Conservation (phyloP, 345 rosid species). For the Odontarrhena argentea region DNA sequence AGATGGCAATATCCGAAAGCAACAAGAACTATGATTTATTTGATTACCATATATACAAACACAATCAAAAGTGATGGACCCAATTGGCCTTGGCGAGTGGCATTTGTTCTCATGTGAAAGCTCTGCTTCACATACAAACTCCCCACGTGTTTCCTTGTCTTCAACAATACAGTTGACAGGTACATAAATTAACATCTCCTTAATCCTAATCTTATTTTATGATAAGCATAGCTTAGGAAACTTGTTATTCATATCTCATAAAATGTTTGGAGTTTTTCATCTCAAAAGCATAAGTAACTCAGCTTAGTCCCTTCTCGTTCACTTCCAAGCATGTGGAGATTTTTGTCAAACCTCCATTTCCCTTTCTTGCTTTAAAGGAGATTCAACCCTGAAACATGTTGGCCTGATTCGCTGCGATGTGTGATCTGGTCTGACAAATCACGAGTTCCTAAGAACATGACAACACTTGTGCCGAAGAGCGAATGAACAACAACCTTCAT, state of each 20-base stretch:
- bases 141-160: conserved; percentile 32
- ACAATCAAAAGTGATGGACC: conserved; percentile 33
- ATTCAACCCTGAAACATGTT: neutral
- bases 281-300: conserved; percentile 1
- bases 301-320: neutral
- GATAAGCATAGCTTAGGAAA: neutral
- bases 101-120: conserved; percentile 36
- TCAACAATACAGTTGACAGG: conserved; percentile 28
- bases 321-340: neutral
- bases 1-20: no score
- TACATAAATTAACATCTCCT: conserved; percentile 10
- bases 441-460: conserved; percentile 4
- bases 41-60: conserved; percentile 9
- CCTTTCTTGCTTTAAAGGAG: neutral
- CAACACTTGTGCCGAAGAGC: neutral
- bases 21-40: neutral
- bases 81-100: conserved; percentile 29
- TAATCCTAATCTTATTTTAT: conserved; percentile 7
- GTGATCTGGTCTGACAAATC: conserved; percentile 2
- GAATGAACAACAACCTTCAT: neutral
- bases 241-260: neutral
- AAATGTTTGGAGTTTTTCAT: neutral
- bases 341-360: neutral
- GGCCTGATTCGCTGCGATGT: neutral
- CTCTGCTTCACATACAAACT: conserved; percentile 19